Evolutionary conservation across 2,329 filamentous ascomycete genomes (phyloP).

Genomic region (Diaporthe sp.): DNA sequence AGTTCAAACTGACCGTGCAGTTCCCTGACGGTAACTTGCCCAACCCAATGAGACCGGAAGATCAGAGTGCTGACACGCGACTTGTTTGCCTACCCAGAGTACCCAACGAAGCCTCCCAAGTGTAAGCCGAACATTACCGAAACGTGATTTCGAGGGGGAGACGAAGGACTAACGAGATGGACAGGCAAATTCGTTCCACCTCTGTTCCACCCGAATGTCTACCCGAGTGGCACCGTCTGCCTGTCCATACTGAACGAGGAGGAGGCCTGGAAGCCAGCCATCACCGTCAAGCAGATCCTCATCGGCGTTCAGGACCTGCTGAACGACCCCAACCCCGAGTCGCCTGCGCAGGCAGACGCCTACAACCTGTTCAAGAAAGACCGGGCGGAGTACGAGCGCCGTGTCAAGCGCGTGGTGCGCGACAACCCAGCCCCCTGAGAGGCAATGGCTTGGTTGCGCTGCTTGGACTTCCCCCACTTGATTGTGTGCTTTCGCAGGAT

Average conservation of each 20-base stretch:
- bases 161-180: conserved; percentile 22
- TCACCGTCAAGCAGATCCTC: conserved; percentile 98
- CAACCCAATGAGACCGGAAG: background rate
- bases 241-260: conserved; percentile 98
- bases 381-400: conserved; percentile 86
- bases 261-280: conserved; percentile 98
- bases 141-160: conserved; percentile 3
- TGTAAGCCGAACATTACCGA: conserved; percentile 72
- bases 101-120: conserved; percentile 98
- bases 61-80: conserved; percentile 40
- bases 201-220: conserved; percentile 98
- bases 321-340: conserved; percentile 96
- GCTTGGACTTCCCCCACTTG: conserved; percentile 16
- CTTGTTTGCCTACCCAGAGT: conserved; percentile 71
- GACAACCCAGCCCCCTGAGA: conserved; percentile 84
- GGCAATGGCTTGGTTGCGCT: background rate
- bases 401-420: conserved; percentile 86
- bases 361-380: conserved; percentile 98
- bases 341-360: conserved; percentile 95
- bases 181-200: conserved; percentile 96
- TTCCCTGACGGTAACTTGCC: conserved; percentile 87
- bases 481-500: conserved; percentile 29
- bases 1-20: conserved; percentile 93
- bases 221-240: conserved; percentile 97
- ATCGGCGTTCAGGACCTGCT: conserved; percentile 96